Percentiles rank a stretch among this genome's conserved stretches.
Conservation (phyloP, 2,329 filamentous ascomycete species). For the Metarhizium robertsii region DNA sequence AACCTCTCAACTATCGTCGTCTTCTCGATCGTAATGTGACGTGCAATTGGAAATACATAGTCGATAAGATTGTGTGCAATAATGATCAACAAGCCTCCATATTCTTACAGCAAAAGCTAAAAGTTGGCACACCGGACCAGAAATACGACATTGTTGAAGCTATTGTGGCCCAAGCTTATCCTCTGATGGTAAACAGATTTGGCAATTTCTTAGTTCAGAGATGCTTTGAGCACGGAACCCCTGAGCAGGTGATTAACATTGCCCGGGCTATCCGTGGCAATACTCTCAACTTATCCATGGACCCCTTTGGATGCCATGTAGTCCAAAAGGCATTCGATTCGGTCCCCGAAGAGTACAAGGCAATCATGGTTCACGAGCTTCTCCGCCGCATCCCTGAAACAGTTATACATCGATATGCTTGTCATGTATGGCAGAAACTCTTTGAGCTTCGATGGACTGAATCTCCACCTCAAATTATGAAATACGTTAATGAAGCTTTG, state of each 20-base stretch:
- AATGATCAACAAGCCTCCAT: slow-evolving; percentile 99
- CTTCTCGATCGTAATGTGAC: slow-evolving; percentile 91
- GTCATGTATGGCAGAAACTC: slow-evolving; percentile 98
- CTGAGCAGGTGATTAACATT: slow-evolving; percentile 90
- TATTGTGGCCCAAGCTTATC: slow-evolving; percentile 90
- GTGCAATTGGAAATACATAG: slow-evolving; percentile 99
- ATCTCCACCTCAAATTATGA: slow-evolving; percentile 95
- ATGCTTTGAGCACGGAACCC: slow-evolving; percentile 95
- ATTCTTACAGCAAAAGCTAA: slow-evolving; percentile 97
- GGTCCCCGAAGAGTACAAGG: slow-evolving; percentile 95
- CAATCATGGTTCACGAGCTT: slow-evolving; percentile 96
- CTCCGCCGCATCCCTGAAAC: slow-evolving; percentile 93
- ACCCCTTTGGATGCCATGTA: slow-evolving; percentile 96
- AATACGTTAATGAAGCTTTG: slow-evolving; percentile 91
- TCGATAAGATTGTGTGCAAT: slow-evolving; percentile 98
- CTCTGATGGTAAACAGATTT: slow-evolving; percentile 96
- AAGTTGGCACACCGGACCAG: slow-evolving; percentile 87
- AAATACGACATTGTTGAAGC: slow-evolving; percentile 96
- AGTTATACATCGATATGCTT: slow-evolving; percentile 96
- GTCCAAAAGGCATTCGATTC: slow-evolving; percentile 98
- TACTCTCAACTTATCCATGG: slow-evolving; percentile 91
- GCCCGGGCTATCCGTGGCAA: slow-evolving; percentile 90
- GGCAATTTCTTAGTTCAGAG: slow-evolving; percentile 97
- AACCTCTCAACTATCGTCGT: slow-evolving; percentile 93
- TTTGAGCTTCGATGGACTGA: slow-evolving; percentile 96